Evolutionary conservation across 768 basidiomycete species (phyloP).

Genomic region (Lactifluus hygrophoroides): DNA sequence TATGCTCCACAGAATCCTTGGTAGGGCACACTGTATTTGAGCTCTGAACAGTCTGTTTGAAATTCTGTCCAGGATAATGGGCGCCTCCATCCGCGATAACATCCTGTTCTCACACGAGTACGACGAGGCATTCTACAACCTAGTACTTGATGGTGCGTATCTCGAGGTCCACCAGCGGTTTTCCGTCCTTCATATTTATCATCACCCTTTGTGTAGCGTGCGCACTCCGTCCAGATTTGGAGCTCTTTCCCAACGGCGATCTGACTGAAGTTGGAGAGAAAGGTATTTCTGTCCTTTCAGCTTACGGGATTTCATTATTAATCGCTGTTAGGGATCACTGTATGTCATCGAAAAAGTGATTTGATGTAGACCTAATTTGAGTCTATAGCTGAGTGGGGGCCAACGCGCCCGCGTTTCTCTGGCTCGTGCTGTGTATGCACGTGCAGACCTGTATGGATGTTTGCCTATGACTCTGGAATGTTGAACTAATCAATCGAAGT

Average conservation of each 20-base stretch:
- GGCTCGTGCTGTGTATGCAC: conserved; percentile 84
- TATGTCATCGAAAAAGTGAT: conserved; percentile 26
- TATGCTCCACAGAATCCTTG: conserved; percentile 88
- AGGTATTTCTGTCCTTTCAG: conserved; percentile 33
- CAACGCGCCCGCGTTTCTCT: conserved; percentile 77
- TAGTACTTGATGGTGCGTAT: conserved; percentile 64
- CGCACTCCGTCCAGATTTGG: conserved; percentile 74
- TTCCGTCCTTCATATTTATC: neutral
- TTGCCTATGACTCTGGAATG: neutral
- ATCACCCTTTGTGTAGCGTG: conserved; percentile 44
- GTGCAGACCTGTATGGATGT: conserved; percentile 69
- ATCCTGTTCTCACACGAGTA: conserved; percentile 88
- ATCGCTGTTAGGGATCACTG: conserved; percentile 43
- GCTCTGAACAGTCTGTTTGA: neutral
- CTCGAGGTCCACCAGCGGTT: neutral
- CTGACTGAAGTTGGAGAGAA: conserved; percentile 82
- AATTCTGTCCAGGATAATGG: conserved; percentile 56
- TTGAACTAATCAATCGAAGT: conserved; percentile 28
- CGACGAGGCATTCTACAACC: conserved; percentile 74
- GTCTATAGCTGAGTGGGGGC: conserved; percentile 61
- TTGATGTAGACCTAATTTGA: neutral
- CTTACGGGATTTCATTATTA: neutral
- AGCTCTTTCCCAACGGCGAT: conserved; percentile 73
- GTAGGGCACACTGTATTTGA: conserved; percentile 30
- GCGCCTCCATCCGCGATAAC: conserved; percentile 80